Evolutionary conservation across 768 basidiomycete genomes (phyloP).

Genomic region (Leccinum variicolor): DNA sequence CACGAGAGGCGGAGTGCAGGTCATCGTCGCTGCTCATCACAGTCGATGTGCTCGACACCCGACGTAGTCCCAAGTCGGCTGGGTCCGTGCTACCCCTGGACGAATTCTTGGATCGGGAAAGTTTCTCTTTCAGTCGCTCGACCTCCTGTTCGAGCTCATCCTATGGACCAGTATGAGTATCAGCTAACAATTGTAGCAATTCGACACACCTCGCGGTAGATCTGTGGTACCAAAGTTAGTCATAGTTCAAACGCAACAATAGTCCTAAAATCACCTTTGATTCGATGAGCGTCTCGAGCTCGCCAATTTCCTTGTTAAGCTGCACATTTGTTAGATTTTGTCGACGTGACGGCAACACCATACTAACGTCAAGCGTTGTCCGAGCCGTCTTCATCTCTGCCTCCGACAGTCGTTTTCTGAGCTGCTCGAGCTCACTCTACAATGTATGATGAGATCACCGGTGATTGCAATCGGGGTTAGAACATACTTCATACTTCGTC

Average conservation of each 20-base stretch:
- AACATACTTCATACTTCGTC: conserved; percentile 49
- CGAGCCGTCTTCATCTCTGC: conserved; percentile 74
- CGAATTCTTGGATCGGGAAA: conserved; percentile 55
- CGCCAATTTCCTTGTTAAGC: conserved; percentile 90
- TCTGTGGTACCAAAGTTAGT: conserved; percentile 41
- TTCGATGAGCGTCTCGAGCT: conserved; percentile 91
- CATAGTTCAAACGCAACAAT: background rate
- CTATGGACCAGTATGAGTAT: conserved; percentile 33
- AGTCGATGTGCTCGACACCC: conserved; percentile 19
- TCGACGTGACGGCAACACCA: background rate
- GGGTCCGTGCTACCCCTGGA: conserved; percentile 46
- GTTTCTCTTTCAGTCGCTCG: conserved; percentile 70
- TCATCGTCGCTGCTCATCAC: conserved; percentile 24
- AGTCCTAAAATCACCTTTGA: conserved; percentile 59
- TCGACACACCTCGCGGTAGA: conserved; percentile 70
- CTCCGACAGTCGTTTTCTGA: conserved; percentile 67
- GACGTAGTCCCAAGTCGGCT: conserved; percentile 26
- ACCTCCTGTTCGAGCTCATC: conserved; percentile 88
- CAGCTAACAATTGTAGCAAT: background rate
- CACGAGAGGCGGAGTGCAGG: conserved; percentile 20
- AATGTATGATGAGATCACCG: background rate
- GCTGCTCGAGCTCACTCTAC: conserved; percentile 63
- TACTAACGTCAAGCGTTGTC: conserved; percentile 60
- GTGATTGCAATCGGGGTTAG: background rate
- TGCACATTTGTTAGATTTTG: conserved; percentile 28